Percentiles rank a stretch among this genome's conserved stretches.
These are phyloP conservation scores for Ophiocordyceps robertsii DNA, from an alignment of 2,329 filamentous ascomycete species.

Conservation along the genomic window DNA sequence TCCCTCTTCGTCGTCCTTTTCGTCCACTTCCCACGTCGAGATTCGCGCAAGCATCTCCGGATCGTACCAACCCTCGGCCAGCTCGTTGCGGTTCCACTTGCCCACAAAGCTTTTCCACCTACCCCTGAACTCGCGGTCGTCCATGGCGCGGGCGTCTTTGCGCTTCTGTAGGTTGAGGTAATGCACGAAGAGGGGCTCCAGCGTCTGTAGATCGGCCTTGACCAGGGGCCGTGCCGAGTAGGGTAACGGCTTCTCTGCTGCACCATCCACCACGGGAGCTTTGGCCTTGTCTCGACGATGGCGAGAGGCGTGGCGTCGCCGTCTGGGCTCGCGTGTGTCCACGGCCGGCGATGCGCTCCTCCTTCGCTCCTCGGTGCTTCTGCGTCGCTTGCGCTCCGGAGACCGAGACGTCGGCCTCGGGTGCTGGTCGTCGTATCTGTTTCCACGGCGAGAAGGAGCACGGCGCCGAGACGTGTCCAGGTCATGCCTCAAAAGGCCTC, in stretches of 20 bases:
- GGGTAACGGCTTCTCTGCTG: slow-evolving; percentile 33
- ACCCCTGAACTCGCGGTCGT: slow-evolving; percentile 63
- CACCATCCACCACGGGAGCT: not conserved
- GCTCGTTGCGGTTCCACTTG: slow-evolving; percentile 84
- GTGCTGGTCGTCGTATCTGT: not conserved
- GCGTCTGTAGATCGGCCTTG: slow-evolving; percentile 53
- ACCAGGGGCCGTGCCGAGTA: slow-evolving; percentile 51
- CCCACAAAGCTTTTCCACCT: slow-evolving; percentile 87
- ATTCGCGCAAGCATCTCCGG: slow-evolving; percentile 47
- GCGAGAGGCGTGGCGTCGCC: slow-evolving; percentile 11
- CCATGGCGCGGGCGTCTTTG: slow-evolving; percentile 52
- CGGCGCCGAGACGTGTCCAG: not conserved
- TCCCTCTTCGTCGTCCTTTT: slow-evolving; percentile 2
- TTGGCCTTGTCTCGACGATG: slow-evolving; percentile 3
- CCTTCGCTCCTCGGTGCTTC: not conserved
- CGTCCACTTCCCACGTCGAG: slow-evolving; percentile 12
- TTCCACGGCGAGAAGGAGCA: not conserved
- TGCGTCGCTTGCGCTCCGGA: slow-evolving; percentile 4
- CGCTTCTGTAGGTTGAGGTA: slow-evolving; percentile 86
- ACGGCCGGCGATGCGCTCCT: slow-evolving; percentile 3
- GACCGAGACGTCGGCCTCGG: slow-evolving; percentile 3
- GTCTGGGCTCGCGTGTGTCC: slow-evolving; percentile 3
- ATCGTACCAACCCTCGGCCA: slow-evolving; percentile 90
- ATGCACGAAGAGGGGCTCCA: slow-evolving; percentile 61
- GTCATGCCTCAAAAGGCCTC: not conserved